Base-by-base conservation (phyloP, 148 eudicot genomes). In the Dysphania ambrosioides region DNA sequence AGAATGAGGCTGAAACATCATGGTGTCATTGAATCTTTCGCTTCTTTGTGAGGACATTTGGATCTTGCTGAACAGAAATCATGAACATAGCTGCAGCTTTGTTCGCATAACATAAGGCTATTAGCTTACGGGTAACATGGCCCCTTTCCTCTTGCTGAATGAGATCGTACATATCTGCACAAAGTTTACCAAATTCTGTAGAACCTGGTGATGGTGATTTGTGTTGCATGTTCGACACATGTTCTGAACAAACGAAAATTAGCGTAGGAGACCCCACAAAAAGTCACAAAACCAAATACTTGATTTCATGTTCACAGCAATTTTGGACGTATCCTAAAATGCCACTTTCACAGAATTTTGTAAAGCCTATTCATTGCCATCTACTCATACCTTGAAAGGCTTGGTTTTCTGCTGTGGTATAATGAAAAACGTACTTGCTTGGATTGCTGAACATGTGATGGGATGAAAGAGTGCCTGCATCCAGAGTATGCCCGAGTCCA, bases 21-120 rank as follows among this genome's bases (percentile, higher is more conserved):
- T 62, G 32, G 35, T 34, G 3, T 56, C 57, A 76, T 68, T 49
- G 66, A 32, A 60, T 21, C 68, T 69, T 77, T 53, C 59, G 79
- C 73, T 77, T 77, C 57, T 70, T 77, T 44, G 24, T 77, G 0
- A 34, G 69, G 31, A 44, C 34, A 26, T 26, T 15, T 19, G 5
- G 19, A 70, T 77, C 61, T 49, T 70, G 41, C 56, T 78, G 68
- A 8, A 72, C 16, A 30, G 66, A 58, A 23, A 78, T 41, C 70
- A 51, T 72, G 71, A 78, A 55, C 65, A 51, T 32, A 16, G 70
- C 23, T 19, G 79, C 79, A 49, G 74, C 79, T 70, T 61, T 70
- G 62, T 49, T 77, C 49, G 70, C 74, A 49, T 61, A 77, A 24
- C 61, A 61, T n/a, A 55, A 67, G 13, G 70, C 59, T 70, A 21